Evolutionary conservation across 2,329 filamentous ascomycete genomes (phyloP).

Genomic region (Penicillium digitatum): DNA sequence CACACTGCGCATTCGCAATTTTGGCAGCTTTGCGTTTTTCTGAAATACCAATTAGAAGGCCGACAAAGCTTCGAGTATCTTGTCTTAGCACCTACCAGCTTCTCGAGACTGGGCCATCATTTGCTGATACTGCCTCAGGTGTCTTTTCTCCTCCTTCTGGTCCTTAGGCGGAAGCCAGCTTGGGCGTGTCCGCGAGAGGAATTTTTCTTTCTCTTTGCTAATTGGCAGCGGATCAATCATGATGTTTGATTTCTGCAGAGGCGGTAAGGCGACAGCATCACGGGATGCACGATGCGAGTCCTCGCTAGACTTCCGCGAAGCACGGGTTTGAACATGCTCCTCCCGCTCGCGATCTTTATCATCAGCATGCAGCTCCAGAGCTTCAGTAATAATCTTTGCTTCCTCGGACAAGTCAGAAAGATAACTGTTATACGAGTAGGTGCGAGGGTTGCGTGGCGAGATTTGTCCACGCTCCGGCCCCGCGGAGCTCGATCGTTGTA

Average conservation of each 20-base stretch:
- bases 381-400: constrained; percentile 57
- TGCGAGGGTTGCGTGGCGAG: constrained; percentile 43
- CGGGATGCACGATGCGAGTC: constrained; percentile 38
- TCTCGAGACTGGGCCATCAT: constrained; percentile 63
- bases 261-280: constrained; percentile 52
- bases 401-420: constrained; percentile 58
- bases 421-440: constrained; percentile 58
- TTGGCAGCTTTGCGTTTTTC: constrained; percentile 51
- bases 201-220: constrained; percentile 63
- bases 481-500: constrained; percentile 38
- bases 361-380: constrained; percentile 56
- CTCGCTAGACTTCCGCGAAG: constrained; percentile 35
- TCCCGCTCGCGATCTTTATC: constrained; percentile 45
- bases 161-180: constrained; percentile 67
- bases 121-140: constrained; percentile 68
- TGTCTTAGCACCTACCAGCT: constrained; percentile 44
- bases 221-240: constrained; percentile 64
- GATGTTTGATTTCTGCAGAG: constrained; percentile 59
- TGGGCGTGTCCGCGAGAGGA: constrained; percentile 62
- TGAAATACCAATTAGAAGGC: constrained; percentile 12
- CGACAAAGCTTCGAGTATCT: background rate
- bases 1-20: constrained; percentile 47
- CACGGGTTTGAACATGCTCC: constrained; percentile 46
- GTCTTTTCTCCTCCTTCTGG: constrained; percentile 83
- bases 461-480: constrained; percentile 42